Evolutionary conservation across 2,329 filamentous ascomycete species (phyloP).

Genomic region (Botrytis squamosa): DNA sequence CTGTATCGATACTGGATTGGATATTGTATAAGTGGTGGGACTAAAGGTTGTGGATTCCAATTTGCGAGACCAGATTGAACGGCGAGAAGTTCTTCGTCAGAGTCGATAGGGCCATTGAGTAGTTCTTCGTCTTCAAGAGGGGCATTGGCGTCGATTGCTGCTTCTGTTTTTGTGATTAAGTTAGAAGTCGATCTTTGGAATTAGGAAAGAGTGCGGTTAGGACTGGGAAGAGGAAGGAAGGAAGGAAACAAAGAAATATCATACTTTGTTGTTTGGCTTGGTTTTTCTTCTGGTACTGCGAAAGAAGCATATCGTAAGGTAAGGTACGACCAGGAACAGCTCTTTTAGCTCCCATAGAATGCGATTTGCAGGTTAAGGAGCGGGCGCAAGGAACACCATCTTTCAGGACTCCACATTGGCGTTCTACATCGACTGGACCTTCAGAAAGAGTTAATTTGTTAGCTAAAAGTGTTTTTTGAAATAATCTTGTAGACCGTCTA

Average conservation of each 20-base stretch:
- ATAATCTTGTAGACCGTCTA: neutral
- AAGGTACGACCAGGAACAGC: conserved; percentile 82
- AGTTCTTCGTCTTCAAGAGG: conserved; percentile 81
- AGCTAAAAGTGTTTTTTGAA: conserved; percentile 18
- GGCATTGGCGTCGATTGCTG: conserved; percentile 90
- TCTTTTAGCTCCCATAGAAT: conserved; percentile 92
- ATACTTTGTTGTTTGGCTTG: conserved; percentile 95
- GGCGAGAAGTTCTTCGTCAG: conserved; percentile 87
- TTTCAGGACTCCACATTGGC: conserved; percentile 85
- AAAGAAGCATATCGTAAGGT: conserved; percentile 88
- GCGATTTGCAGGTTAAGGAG: conserved; percentile 89
- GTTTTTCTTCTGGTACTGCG: conserved; percentile 94
- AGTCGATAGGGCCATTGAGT: conserved; percentile 80
- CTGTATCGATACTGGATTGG: conserved; percentile 65
- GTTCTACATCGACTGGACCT: conserved; percentile 89
- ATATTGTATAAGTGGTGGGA: conserved; percentile 61
- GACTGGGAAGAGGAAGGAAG: conserved; percentile 23
- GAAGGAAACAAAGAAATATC: conserved; percentile 40
- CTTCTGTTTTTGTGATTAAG: conserved; percentile 56
- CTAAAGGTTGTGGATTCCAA: conserved; percentile 75
- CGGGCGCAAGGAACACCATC: conserved; percentile 86
- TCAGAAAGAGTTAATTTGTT: neutral
- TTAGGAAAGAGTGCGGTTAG: neutral
- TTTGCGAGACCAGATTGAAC: conserved; percentile 80
- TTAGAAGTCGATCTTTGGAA: neutral